phyloP scores from a whole-genome alignment of 192 early-diverging fungal genomes.

The Backusella morwellensis region DNA sequence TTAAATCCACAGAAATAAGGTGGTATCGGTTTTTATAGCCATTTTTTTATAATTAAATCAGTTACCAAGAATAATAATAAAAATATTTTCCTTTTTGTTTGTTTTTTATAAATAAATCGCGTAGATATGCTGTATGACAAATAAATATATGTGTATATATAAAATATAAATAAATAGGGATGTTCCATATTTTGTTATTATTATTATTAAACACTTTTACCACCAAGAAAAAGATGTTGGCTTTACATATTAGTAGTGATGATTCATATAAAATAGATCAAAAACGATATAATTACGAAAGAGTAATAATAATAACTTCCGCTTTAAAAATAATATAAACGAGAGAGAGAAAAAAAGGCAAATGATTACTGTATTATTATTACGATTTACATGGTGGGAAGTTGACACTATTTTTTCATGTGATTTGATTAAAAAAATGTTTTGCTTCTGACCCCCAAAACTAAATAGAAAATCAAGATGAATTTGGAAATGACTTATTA shows the following conservation, averaged over 20 bases:
- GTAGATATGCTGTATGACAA: background rate
- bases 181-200: background rate
- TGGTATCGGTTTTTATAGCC: too few species aligned
- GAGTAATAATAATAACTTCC: background rate
- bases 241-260: background rate
- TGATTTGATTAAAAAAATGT: background rate
- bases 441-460: background rate
- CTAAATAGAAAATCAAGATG: background rate
- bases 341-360: background rate
- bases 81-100: background rate
- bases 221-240: background rate
- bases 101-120: background rate
- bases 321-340: background rate
- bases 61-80: background rate
- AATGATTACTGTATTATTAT: background rate
- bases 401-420: conserved; percentile 2
- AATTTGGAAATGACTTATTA: background rate
- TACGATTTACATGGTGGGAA: background rate
- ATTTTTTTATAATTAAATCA: background rate
- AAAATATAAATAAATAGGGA: background rate
- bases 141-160: background rate
- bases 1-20: background rate
- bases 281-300: background rate
- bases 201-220: background rate
- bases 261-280: background rate